Percentiles rank a stretch among this genome's conserved stretches.
Evolutionary conservation across 305 asterid species (phyloP).

Genomic region (Fraxinus floribunda): DNA sequence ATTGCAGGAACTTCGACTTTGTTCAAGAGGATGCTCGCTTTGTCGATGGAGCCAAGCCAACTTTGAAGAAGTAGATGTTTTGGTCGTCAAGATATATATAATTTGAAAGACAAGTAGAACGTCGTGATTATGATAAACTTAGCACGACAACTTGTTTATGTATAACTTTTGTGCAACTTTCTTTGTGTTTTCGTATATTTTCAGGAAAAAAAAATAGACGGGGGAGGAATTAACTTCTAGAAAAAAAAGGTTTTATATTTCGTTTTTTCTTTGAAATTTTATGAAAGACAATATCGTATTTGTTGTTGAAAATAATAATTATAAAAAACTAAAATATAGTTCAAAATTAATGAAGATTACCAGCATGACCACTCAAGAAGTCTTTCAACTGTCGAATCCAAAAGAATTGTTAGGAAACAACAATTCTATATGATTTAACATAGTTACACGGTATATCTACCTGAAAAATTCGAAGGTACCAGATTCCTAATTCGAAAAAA

Average conservation of each 20-base stretch:
- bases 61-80: background rate
- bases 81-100: background rate
- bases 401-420: background rate
- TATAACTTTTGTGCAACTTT: background rate
- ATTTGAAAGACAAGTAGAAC: background rate
- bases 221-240: background rate
- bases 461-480: too few relatives aligned
- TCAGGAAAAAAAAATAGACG: background rate
- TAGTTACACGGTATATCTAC: too few relatives aligned
- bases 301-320: background rate
- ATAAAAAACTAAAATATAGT: background rate
- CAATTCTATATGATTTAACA: background rate
- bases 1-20: background rate
- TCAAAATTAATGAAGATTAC: background rate
- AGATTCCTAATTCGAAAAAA: too few relatives aligned
- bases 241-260: background rate
- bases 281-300: background rate
- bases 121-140: background rate
- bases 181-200: background rate
- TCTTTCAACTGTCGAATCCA: background rate
- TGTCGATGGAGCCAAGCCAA: background rate
- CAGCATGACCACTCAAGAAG: background rate
- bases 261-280: background rate
- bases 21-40: background rate
- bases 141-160: background rate